Percentiles rank a stretch among this genome's conserved stretches.
These are phyloP conservation scores for Wickerhamomyces mucosus DNA, from an alignment of 805 yeast genomes.

Conservation along the genomic window DNA sequence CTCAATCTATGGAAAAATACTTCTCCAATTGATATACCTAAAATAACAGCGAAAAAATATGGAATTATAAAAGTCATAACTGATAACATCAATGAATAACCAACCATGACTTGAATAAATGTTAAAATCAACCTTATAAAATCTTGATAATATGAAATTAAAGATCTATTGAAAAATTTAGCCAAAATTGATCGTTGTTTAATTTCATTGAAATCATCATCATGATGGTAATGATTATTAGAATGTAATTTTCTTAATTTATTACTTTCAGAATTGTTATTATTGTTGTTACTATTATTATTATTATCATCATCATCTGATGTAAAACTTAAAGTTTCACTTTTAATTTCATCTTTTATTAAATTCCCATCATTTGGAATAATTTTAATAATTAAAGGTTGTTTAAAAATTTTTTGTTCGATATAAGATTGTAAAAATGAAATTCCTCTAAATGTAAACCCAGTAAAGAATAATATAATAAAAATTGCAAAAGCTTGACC, in stretches of 20 bases:
- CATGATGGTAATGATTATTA: background rate
- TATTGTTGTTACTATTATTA: too few species aligned
- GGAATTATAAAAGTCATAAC: slow-evolving; percentile 62
- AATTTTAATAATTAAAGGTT: slow-evolving; percentile 1
- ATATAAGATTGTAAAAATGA: slow-evolving; percentile 52
- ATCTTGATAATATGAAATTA: slow-evolving; percentile 37
- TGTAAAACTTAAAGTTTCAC: background rate
- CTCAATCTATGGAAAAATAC: slow-evolving; percentile 55
- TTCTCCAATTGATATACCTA: slow-evolving; percentile 65
- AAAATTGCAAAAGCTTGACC: slow-evolving; percentile 72
- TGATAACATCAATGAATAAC: slow-evolving; percentile 69
- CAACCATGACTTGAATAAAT: slow-evolving; percentile 54
- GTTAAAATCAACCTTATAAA: slow-evolving; percentile 43
- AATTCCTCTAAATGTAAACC: slow-evolving; percentile 50
- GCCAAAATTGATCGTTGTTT: slow-evolving; percentile 18
- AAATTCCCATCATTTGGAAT: background rate
- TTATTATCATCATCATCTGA: background rate
- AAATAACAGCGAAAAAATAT: slow-evolving; percentile 64
- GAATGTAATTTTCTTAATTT: background rate
- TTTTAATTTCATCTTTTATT: background rate
- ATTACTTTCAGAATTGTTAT: too few species aligned
- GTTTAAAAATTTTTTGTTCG: slow-evolving; percentile 48
- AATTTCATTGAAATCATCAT: background rate
- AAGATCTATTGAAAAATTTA: slow-evolving; percentile 26
- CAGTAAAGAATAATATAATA: slow-evolving; percentile 45